Conservation (phyloP, 495 filamentous ascomycete species). For the Aeminium ludgeri region DNA sequence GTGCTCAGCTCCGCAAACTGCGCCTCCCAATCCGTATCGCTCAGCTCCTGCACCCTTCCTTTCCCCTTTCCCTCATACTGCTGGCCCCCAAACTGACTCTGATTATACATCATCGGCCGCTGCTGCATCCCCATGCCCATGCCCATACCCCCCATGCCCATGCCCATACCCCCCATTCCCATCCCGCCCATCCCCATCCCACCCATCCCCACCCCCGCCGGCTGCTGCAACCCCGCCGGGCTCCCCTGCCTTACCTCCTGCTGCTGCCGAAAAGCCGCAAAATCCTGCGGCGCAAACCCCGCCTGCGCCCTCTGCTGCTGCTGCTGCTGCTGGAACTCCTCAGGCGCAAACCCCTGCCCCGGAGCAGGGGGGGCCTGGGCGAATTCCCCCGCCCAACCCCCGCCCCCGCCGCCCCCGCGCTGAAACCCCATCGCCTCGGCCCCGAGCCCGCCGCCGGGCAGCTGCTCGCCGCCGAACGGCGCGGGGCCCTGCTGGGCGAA, state of each 20-base stretch:
- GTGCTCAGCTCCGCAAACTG: conserved; percentile 84
- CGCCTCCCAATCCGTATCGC: conserved; percentile 87
- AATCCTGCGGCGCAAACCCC: conserved; percentile 71
- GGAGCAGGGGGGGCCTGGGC: conserved; percentile 51
- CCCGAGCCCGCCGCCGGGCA: neutral
- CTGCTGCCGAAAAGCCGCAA: conserved; percentile 25
- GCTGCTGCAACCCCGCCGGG: conserved; percentile 32
- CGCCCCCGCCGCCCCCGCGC: conserved; percentile 35
- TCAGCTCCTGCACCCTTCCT: conserved; percentile 76
- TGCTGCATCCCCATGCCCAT: conserved; percentile 24
- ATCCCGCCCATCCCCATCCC: too few species aligned
- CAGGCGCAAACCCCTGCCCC: conserved; percentile 47
- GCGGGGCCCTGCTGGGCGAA: conserved; percentile 10
- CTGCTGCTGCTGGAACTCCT: conserved; percentile 25
- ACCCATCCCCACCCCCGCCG: too few species aligned
- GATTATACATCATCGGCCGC: conserved; percentile 22
- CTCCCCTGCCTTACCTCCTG: neutral
- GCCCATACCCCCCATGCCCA: conserved; percentile 42
- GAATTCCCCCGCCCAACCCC: conserved; percentile 43
- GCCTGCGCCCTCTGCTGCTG: conserved; percentile 10
- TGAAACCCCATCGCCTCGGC: conserved; percentile 26
- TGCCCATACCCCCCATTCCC: too few species aligned
- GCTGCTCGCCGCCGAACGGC: conserved; percentile 1
- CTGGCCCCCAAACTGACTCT: conserved; percentile 30
- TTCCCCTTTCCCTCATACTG: conserved; percentile 60